Base-by-base conservation (phyloP, 2,329 filamentous ascomycete species). In the Passalora sequoiae region DNA sequence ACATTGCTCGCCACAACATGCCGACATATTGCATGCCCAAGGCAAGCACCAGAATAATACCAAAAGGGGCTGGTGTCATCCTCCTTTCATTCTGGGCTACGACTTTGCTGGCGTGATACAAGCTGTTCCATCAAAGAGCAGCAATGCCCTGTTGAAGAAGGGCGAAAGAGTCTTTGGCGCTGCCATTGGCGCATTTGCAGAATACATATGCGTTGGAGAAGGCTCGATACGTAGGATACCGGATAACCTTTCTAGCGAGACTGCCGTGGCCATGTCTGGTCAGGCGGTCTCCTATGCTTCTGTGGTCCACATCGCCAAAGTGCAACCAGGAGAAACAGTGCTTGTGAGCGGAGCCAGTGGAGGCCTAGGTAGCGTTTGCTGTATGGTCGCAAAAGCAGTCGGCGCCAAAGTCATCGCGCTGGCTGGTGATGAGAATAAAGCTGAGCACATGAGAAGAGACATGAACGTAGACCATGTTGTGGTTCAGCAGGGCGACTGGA, bases 21-120 rank as follows among this genome's bases (percentile, higher is more conserved):
- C 80, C 36, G 78, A 81, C 54, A 70, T 77, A 6, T 69, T 81
- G 35, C 80, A 81, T 56, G 74, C 73, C 2, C 69, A 69, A 55
- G 78, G 77, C 6, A 70, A 73, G 50, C 78, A 81, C 54, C 77
- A 81, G 54, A 81, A 81, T 57, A 59, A 63, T 37, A 46, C 54
- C 15, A 61, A 61, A 37, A 67, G 65, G 21, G 69, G 68, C n/a
- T 70, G 77, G 41, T 69, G 77, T 27, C 66, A 65, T 22, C 78
- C 77, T 1, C 77, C 77, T 0, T 81, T 82, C 61, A 71, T 69
- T 1, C 68, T 80, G 0, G 78, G 78, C 9, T 74, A 75, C n/a
- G 77, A 81, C 56, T 81, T 81, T 54, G 67, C 76, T 1, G 78
- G 77, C n/a, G 63, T 70, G 2, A 65, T 81, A 1, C 47, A 70